phyloP scores from a whole-genome alignment of 2,329 filamentous ascomycete genomes.

The Dactylellina haptotyla region DNA sequence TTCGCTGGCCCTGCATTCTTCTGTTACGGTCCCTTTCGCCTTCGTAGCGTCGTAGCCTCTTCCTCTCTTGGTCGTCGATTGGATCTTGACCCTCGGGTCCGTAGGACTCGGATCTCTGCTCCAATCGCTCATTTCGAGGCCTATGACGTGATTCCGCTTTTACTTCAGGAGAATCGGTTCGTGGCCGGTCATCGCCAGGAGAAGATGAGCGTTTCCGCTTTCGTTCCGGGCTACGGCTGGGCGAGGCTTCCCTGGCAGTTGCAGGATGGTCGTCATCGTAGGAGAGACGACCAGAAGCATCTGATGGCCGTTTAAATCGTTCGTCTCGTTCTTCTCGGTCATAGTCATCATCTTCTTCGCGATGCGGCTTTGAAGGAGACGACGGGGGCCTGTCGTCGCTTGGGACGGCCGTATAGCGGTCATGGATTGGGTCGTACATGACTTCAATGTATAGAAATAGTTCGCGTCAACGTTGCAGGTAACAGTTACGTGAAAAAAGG shows the following conservation, averaged over 20 bases:
- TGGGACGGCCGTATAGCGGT: conserved; percentile 35
- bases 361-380: conserved; percentile 30
- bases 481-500: conserved; percentile 22
- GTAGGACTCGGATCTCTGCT: neutral
- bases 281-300: conserved; percentile 11
- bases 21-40: conserved; percentile 39
- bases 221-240: conserved; percentile 29
- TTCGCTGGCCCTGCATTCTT: conserved; percentile 25
- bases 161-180: conserved; percentile 17
- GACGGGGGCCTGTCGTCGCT: conserved; percentile 43
- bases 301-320: conserved; percentile 21
- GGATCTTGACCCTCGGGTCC: conserved; percentile 3
- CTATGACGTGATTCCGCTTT: conserved; percentile 7
- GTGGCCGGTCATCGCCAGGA: conserved; percentile 26
- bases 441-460: no score
- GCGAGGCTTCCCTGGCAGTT: neutral
- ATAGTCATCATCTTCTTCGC: conserved; percentile 24
- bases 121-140: neutral
- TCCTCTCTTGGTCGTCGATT: conserved; percentile 30
- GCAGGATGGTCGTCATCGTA: conserved; percentile 17
- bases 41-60: conserved; percentile 36
- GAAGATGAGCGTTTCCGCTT: conserved; percentile 38
- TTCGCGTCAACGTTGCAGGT: no score
- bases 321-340: conserved; percentile 18
- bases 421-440: conserved; percentile 53